A percentile compares a stretch with the other conserved stretches of the same genome.
Evolutionary conservation across 352 stramenopile species (phyloP).

Genomic region (Globisporangium polare): DNA sequence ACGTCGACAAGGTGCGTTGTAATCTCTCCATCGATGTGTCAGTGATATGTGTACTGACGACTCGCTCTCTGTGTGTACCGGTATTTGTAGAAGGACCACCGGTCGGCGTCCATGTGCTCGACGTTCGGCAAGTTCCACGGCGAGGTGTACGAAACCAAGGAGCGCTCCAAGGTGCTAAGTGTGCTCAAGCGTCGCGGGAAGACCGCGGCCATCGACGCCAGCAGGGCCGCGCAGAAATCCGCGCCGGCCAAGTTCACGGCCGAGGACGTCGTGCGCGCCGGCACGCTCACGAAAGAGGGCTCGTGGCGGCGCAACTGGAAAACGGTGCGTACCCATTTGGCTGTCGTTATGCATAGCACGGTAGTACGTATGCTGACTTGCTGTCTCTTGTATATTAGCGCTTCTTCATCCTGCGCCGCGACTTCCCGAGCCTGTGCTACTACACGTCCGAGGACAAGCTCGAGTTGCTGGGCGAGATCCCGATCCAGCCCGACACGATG

Average conservation of each 20-base stretch:
- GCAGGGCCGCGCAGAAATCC: conserved; percentile 17
- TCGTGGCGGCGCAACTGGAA: conserved; percentile 88
- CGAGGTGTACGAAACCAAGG: conserved; percentile 75
- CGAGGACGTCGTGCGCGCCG: conserved; percentile 58
- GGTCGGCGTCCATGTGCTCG: conserved; percentile 33
- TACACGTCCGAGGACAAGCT: conserved; percentile 83
- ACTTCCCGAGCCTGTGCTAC: conserved; percentile 75
- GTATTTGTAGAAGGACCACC: conserved; percentile 9
- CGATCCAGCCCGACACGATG: conserved; percentile 70
- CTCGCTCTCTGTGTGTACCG: background rate
- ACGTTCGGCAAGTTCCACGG: conserved; percentile 72
- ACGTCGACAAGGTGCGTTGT: conserved; percentile 12
- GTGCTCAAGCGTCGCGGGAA: conserved; percentile 69
- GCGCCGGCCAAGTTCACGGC: conserved; percentile 59
- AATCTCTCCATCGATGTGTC: background rate
- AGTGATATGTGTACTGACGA: background rate
- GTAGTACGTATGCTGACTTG: background rate
- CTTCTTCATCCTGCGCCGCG: conserved; percentile 76
- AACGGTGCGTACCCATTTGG: conserved; percentile 25
- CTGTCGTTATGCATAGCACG: background rate
- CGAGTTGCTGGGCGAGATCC: conserved; percentile 66
- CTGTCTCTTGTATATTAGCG: conserved; percentile 18
- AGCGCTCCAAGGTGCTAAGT: conserved; percentile 70
- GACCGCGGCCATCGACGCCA: conserved; percentile 14
- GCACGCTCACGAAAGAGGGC: conserved; percentile 70